Base-by-base conservation (phyloP, 352 stramenopile species). In the Globisporangium middletonii region DNA sequence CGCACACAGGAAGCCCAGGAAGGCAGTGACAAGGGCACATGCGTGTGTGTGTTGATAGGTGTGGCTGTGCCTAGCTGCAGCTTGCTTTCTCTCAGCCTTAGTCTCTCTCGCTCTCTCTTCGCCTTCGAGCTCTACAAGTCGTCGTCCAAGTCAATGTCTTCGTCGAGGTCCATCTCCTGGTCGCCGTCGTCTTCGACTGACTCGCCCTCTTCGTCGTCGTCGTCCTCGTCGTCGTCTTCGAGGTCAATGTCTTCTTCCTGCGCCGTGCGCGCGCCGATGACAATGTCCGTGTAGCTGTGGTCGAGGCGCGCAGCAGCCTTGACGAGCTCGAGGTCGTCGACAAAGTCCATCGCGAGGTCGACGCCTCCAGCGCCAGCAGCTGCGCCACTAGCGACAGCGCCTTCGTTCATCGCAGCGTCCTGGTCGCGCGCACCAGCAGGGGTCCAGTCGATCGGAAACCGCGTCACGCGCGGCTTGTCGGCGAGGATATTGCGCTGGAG, bases 371-470 rank as follows among this genome's bases (percentile, higher is more conserved):
- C 58, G 42, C 53, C 60, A 19, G 19, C 50, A 4, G 26, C 23
- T 23, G 23, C 41, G 23, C 41, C 60, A 43, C 50, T 52, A 51
- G 60, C 52, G 47, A 64, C 66, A 42, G 65, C 73, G 45, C 55
- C 94, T 26, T 69, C 54, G 53, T 74, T 63, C 50, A 74, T 66
- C 60, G 72, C 76, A 4, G 69, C 63, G 50, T 83, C 80, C n/a
- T 70, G 48, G 33, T 76, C 70, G 65, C 68, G 65, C 11, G 74
- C 64, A 28, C 65, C 73, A 1, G 83, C 78, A 1, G 82, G 79
- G 41, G 85, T 88, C 97, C 97, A 99, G 60, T 97, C 84, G 73
- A 99, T 99, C 11, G 91, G 90, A 79, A 99, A 99, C 6, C 86
- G 81, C 53, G 83, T 96, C 53, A 98, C 89, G 44, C 92, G 84